These are phyloP conservation scores for Zychaea mexicana DNA, from an alignment of 371 early-diverging fungal species.

Conservation along the genomic window DNA sequence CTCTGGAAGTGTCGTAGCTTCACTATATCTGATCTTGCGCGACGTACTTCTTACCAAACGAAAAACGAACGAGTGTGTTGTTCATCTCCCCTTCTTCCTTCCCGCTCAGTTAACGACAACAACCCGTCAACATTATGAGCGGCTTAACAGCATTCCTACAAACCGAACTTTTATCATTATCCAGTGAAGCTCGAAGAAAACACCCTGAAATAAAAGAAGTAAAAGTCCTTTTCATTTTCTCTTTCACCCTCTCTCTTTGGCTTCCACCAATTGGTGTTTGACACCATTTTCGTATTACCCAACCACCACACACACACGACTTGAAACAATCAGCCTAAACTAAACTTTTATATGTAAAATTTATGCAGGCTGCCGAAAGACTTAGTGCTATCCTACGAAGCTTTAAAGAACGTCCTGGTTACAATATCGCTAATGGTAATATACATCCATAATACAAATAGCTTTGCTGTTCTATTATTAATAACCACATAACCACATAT, in stretches of 20 bases:
- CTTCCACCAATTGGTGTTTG: conserved; percentile 3
- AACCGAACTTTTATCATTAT: conserved; percentile 84
- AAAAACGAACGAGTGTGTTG: not conserved
- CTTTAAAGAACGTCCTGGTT: conserved; percentile 60
- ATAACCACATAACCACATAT: not conserved
- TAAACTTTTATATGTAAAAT: conserved; percentile 1
- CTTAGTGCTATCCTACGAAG: conserved; percentile 60
- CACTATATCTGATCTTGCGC: too few relatives aligned
- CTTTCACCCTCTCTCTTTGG: not conserved
- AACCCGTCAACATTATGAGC: conserved; percentile 36
- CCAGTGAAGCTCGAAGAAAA: conserved; percentile 88
- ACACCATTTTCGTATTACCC: not conserved
- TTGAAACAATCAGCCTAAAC: not conserved
- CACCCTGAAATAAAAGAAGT: conserved; percentile 97
- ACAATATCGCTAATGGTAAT: conserved; percentile 57
- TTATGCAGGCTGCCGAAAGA: conserved; percentile 60
- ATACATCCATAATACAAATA: too few relatives aligned
- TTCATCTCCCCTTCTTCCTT: not conserved
- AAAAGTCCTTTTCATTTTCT: conserved; percentile 1
- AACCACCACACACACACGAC: too few relatives aligned
- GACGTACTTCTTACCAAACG: not conserved
- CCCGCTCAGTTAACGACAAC: not conserved
- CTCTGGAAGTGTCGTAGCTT: too few relatives aligned
- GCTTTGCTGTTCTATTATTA: too few relatives aligned
- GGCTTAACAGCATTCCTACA: conserved; percentile 73